phyloP scores from a whole-genome alignment of 2,329 filamentous ascomycete genomes.

The Trichoderma asperellum region DNA sequence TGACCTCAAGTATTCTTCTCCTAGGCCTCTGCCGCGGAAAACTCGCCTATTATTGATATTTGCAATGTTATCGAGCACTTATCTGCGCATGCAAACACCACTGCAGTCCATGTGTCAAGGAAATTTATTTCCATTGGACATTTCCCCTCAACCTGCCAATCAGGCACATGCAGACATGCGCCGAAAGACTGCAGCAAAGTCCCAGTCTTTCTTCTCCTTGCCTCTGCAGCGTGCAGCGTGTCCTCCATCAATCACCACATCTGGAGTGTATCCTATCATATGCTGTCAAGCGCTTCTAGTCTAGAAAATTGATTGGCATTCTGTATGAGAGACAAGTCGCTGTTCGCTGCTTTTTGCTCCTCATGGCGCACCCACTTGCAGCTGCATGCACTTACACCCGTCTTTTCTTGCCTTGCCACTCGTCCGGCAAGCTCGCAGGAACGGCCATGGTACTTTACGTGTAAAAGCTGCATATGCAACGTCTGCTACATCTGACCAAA shows the following conservation, averaged over 20 bases:
- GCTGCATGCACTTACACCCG: constrained; percentile 27
- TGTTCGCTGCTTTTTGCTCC: background rate
- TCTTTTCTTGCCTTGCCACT: constrained; percentile 5
- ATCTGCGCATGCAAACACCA: background rate
- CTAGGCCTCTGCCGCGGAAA: background rate
- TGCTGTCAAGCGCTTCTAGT: background rate
- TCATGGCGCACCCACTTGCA: background rate
- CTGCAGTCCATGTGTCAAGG: background rate
- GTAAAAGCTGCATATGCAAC: constrained; percentile 20
- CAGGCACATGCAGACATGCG: background rate
- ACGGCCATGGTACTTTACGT: constrained; percentile 8
- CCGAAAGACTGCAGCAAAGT: background rate
- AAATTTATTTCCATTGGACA: background rate
- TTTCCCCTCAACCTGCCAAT: background rate
- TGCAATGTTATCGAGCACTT: background rate
- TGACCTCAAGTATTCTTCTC: background rate
- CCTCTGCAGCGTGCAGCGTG: constrained; percentile 7
- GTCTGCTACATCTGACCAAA: constrained; percentile 4
- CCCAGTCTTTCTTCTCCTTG: background rate
- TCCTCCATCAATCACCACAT: constrained; percentile 5
- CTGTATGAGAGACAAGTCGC: background rate
- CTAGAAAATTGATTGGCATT: background rate
- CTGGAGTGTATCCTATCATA: background rate
- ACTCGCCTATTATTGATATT: background rate
- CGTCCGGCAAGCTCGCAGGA: constrained; percentile 9